A percentile compares a stretch with the other conserved stretches of the same genome.
phyloP scores from a whole-genome alignment of 148 eudicot genomes.

The Vaccinium myrtillus region DNA sequence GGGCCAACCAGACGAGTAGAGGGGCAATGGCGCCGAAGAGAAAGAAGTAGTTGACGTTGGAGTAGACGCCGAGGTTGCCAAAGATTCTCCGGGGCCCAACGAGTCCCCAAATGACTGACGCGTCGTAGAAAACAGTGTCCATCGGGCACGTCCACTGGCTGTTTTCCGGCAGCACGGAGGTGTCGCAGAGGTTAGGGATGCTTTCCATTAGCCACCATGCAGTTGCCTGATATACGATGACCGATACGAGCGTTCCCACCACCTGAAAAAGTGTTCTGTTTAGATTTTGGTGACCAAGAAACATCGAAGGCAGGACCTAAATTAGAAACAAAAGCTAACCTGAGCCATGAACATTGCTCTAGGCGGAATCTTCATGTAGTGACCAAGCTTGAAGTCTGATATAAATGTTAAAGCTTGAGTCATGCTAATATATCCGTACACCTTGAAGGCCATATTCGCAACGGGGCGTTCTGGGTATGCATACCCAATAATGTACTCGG shows the following conservation, averaged over 20 bases:
- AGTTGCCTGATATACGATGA: slow-evolving; percentile 54
- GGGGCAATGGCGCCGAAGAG: slow-evolving; percentile 52
- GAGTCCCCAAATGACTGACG: slow-evolving; percentile 78
- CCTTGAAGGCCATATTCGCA: slow-evolving; percentile 86
- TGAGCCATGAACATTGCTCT: slow-evolving; percentile 73
- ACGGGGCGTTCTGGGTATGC: slow-evolving; percentile 72
- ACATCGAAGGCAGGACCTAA: neutral
- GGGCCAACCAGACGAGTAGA: slow-evolving; percentile 45
- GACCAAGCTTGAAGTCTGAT: slow-evolving; percentile 77
- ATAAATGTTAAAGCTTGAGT: slow-evolving; percentile 60
- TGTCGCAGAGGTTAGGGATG: slow-evolving; percentile 60
- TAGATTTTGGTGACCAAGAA: neutral
- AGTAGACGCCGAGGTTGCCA: slow-evolving; percentile 61
- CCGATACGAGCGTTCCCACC: slow-evolving; percentile 59
- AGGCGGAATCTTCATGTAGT: slow-evolving; percentile 92
- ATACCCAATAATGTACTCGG: slow-evolving; percentile 76
- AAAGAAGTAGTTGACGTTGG: slow-evolving; percentile 53
- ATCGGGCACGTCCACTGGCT: slow-evolving; percentile 72
- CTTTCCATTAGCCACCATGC: slow-evolving; percentile 78
- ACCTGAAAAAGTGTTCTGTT: slow-evolving; percentile 26
- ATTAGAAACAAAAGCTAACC: slow-evolving; percentile 25
- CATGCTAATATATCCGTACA: slow-evolving; percentile 89
- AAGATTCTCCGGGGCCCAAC: slow-evolving; percentile 72
- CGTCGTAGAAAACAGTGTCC: slow-evolving; percentile 62
- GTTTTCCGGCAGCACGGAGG: slow-evolving; percentile 41